A percentile compares a stretch with the other conserved stretches of the same genome.
These are phyloP conservation scores for Botryosphaeria dothidea DNA, from an alignment of 2,329 filamentous ascomycete species.

Conservation along the genomic window DNA sequence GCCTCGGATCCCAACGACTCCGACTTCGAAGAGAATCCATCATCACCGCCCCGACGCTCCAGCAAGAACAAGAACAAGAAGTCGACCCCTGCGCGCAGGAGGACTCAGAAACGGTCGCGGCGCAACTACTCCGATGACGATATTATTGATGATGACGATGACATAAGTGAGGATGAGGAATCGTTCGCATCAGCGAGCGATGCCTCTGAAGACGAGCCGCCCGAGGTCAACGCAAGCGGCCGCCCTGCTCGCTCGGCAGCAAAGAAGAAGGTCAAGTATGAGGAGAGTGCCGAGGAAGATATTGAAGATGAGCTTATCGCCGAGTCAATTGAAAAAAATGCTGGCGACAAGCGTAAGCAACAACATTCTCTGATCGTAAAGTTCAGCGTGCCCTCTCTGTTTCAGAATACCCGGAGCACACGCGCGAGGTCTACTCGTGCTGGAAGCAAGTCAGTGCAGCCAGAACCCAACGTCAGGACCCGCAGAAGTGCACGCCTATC, in stretches of 20 bases:
- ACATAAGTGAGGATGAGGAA: constrained; percentile 50
- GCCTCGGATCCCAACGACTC: constrained; percentile 41
- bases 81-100: constrained; percentile 31
- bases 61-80: constrained; percentile 30
- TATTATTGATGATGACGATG: constrained; percentile 46
- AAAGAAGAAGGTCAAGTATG: constrained; percentile 57
- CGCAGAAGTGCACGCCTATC: constrained; percentile 61
- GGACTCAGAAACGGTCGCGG: constrained; percentile 36
- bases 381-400: constrained; percentile 35
- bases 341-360: constrained; percentile 29
- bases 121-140: constrained; percentile 38
- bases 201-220: constrained; percentile 40
- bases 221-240: constrained; percentile 58
- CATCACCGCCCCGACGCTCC: constrained; percentile 11
- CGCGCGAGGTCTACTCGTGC: constrained; percentile 39
- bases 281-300: constrained; percentile 53
- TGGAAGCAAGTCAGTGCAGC: constrained; percentile 35
- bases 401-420: constrained; percentile 22
- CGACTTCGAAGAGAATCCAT: constrained; percentile 31
- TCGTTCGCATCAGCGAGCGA: constrained; percentile 29
- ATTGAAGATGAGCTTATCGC: constrained; percentile 33
- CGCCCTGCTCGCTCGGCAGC: constrained; percentile 57
- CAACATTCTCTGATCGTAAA: constrained; percentile 41
- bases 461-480: constrained; percentile 28
- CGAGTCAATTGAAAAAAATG: constrained; percentile 13